phyloP scores from a whole-genome alignment of 768 basidiomycete species.

The Coprinopsis strossmayeri region DNA sequence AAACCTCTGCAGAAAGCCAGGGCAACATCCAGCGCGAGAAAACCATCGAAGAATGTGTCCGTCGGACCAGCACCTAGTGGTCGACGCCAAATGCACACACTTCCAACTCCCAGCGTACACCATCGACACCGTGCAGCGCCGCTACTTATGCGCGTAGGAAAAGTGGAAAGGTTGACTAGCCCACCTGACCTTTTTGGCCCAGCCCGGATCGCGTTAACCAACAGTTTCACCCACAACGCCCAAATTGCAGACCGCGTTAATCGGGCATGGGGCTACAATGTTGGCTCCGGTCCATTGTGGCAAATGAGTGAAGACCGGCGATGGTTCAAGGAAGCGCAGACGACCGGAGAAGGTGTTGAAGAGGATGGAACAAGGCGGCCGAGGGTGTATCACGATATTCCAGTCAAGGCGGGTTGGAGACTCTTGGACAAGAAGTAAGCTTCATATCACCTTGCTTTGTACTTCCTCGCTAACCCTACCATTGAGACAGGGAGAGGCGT shows the following conservation, averaged over 20 bases:
- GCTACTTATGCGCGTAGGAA: slow-evolving; percentile 42
- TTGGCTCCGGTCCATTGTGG: slow-evolving; percentile 75
- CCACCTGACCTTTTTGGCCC: slow-evolving; percentile 45
- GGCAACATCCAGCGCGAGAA: too few species aligned
- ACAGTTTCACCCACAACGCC: slow-evolving; percentile 44
- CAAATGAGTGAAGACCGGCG: slow-evolving; percentile 71
- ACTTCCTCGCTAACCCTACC: slow-evolving; percentile 3
- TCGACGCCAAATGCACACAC: slow-evolving; percentile 47
- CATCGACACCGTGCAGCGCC: slow-evolving; percentile 71
- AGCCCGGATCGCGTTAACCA: slow-evolving; percentile 38
- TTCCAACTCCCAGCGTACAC: slow-evolving; percentile 61
- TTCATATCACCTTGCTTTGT: slow-evolving; percentile 8
- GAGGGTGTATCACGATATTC: slow-evolving; percentile 43
- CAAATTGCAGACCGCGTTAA: slow-evolving; percentile 50
- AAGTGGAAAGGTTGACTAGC: slow-evolving; percentile 53
- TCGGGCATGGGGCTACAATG: slow-evolving; percentile 68
- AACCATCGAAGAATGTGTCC: slow-evolving; percentile 9
- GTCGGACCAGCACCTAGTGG: slow-evolving; percentile 18
- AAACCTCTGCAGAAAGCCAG: slow-evolving; percentile 11
- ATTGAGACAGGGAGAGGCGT: slow-evolving; percentile 54
- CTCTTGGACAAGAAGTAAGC: slow-evolving; percentile 45
- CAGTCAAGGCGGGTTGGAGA: slow-evolving; percentile 37
- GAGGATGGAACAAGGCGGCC: slow-evolving; percentile 51
- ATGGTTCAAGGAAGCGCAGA: slow-evolving; percentile 64
- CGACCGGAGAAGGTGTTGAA: slow-evolving; percentile 25